Base-by-base conservation (phyloP, 2,329 filamentous ascomycete species). In the Knoxdaviesia proteae region DNA sequence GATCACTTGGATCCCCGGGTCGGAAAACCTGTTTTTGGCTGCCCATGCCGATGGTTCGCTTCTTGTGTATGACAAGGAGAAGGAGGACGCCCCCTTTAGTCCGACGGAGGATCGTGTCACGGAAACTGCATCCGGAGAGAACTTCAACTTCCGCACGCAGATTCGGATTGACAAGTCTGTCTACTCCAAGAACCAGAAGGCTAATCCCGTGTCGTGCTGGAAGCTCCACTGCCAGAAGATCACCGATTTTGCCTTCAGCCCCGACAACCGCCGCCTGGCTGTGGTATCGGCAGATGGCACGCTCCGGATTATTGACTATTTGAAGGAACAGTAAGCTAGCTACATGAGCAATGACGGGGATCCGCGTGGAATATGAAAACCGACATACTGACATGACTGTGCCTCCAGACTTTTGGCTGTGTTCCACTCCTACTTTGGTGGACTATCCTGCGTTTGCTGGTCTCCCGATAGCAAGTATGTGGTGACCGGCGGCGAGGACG, bases 401-500 rank as follows among this genome's bases (percentile, higher is more conserved):
- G 8, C 33, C 7, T 32, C 3, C 32, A 90, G 83, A 52, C 68
- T 96, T n/a, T 64, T 90, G 8, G 84, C 88, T 53, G 65, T 94
- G 38, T 94, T 84, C 58, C 76, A 80, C 51, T 84, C 84, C 43
- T 98, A 94, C 62, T 98, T 94, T 53, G 90, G 90, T 39, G 88
- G 84, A 3, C 69, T 98, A 47, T 81, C 81, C 38, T 94, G 86
- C 54, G 86, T 94, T 2, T 93, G 84, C 61, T 98, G 90, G 90
- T 94, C 88, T 6, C 90, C 90, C 7, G 90, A 98, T 54, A 87
- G 86, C 42, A 88, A 92, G 56, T 98, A 96, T 57, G 77, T 98
- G 42, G 67, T 98, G 11, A 94, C 90, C 0, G 90, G 90, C 42
- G 87, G 90, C 5, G 88, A 96, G 59, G 90, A 98, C 56, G 90